Evolutionary conservation across 1,284 basidiomycete genomes (phyloP), one percentile per base, ranked within the genome.

Genomic region (Malassezia equina): DNA sequence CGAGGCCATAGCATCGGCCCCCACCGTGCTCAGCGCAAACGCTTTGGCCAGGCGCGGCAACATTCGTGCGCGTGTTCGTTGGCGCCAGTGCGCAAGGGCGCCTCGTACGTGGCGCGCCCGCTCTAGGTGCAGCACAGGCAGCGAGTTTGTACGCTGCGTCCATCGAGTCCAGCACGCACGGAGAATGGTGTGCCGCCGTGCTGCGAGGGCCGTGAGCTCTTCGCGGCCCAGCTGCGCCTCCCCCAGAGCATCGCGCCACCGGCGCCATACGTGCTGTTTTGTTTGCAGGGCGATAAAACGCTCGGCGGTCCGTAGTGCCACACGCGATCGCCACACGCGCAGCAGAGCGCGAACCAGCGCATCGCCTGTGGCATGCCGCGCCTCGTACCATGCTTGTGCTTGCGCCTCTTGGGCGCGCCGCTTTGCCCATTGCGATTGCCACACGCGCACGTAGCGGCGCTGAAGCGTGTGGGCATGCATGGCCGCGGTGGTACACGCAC

Each of bases 151-250:
- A 7, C 32, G 24, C n/a, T 17, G 25, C 13, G 32, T 44, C 53
- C 53, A 55, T 15, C 25, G 25, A 17, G 12, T 27, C 29, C 48
- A 55, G 29, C 17, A 55, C 7, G 29, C 29, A 43, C 44, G 53
- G 19, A 55, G 32, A 12, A 55, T 32, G n/a, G 15, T 19, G 8
- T 31, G 40, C 27, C 53, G 41, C 1, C 53, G 53, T 8, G 39
- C 32, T 0, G 44, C 53, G 2, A 55, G 33, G 23, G 53, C 44
- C 15, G 27, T 42, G 19, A 46, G 29, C 29, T 46, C 44, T 27
- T 53, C 51, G 46, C 34, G 24, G 15, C 31, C 25, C 6, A 54
- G 39, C 34, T 28, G 32, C 4, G 28, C 34, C 13, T 53, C 32
- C 3, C 33, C 36, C 3, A 31, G 12, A 23, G 25, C 47, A 41